Conservation (phyloP, 1,284 basidiomycete species). For the Ustilago nuda region DNA sequence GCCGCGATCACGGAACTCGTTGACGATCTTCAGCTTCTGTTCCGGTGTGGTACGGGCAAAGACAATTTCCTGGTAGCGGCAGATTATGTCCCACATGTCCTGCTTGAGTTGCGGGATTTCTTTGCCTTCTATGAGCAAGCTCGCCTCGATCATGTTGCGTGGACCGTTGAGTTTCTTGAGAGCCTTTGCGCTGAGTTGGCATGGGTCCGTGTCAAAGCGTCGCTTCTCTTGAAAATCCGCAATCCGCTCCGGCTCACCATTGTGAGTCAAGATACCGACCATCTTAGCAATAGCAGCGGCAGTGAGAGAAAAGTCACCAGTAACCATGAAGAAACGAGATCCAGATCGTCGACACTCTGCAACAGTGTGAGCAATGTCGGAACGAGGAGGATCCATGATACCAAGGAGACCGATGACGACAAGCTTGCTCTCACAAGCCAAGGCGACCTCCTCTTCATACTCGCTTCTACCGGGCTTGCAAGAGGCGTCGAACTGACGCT, state of each 20-base stretch:
- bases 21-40: constrained; percentile 77
- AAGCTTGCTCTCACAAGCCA: constrained; percentile 70
- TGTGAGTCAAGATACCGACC: constrained; percentile 75
- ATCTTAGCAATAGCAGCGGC: constrained; percentile 76
- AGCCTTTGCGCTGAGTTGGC: constrained; percentile 48
- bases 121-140: constrained; percentile 40
- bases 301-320: constrained; percentile 74
- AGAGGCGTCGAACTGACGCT: constrained; percentile 63
- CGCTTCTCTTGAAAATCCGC: constrained; percentile 68
- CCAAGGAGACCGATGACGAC: constrained; percentile 77
- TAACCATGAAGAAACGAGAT: constrained; percentile 78
- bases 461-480: constrained; percentile 32
- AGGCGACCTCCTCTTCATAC: constrained; percentile 32
- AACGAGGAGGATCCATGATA: constrained; percentile 76
- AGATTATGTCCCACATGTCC: constrained; percentile 72
- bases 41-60: constrained; percentile 81
- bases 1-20: constrained; percentile 74
- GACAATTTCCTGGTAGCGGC: constrained; percentile 77
- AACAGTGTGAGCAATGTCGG: constrained; percentile 75
- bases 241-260: constrained; percentile 66
- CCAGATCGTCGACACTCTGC: constrained; percentile 75
- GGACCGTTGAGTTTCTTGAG: constrained; percentile 41
- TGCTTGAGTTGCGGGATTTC: constrained; percentile 40
- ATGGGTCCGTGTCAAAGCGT: constrained; percentile 19
- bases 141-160: constrained; percentile 38